These are phyloP conservation scores for Liquidambar formosana DNA, from an alignment of 164 flowering plant species.

Conservation along the genomic window DNA sequence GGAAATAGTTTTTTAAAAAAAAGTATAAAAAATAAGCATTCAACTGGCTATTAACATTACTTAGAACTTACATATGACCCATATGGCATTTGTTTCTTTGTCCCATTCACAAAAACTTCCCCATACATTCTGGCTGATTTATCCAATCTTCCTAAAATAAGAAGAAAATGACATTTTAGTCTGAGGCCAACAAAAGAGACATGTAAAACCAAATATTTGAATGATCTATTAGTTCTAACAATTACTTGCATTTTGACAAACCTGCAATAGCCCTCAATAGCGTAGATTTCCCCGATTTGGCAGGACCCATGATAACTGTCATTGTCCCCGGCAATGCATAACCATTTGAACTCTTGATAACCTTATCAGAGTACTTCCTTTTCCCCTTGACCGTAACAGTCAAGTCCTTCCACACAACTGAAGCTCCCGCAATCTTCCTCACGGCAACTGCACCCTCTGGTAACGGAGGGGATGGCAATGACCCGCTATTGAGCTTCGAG, in stretches of 20 bases:
- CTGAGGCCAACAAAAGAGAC: neutral
- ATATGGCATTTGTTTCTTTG: constrained; percentile 72
- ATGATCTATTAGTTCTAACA: neutral
- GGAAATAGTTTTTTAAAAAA: neutral
- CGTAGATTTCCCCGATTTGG: constrained; percentile 95
- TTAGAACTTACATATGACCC: constrained; percentile 88
- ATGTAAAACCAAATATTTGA: neutral
- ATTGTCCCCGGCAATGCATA: constrained; percentile 96
- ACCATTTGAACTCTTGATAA: constrained; percentile 90
- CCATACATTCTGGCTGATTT: constrained; percentile 81
- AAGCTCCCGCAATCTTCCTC: constrained; percentile 80
- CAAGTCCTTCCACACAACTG: constrained; percentile 94
- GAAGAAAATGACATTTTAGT: constrained; percentile 11
- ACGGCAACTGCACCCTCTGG: constrained; percentile 55
- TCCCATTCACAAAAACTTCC: constrained; percentile 92
- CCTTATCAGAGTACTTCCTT: constrained; percentile 85
- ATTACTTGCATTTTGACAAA: constrained; percentile 16
- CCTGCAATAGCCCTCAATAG: constrained; percentile 90
- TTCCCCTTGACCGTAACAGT: constrained; percentile 89
- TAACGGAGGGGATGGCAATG: constrained; percentile 71
- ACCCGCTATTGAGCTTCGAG: constrained; percentile 83
- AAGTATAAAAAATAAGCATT: neutral
- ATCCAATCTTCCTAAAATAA: constrained; percentile 68
- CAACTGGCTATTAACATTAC: neutral
- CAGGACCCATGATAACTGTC: constrained; percentile 99